Evolutionary conservation across 257 asterid species (phyloP).

Genomic region (Lantana camara): DNA sequence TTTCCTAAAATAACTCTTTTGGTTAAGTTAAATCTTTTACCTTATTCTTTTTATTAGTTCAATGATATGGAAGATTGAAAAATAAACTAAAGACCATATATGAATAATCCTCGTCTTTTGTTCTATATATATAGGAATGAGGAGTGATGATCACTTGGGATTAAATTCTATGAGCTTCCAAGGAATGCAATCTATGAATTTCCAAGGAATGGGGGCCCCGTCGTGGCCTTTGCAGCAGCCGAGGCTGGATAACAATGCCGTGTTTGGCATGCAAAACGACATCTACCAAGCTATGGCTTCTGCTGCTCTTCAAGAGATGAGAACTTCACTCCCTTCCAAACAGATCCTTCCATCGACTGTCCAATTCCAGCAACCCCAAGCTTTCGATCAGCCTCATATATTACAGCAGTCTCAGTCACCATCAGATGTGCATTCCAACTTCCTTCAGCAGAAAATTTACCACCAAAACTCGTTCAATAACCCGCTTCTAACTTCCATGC

Average conservation of each 20-base stretch:
- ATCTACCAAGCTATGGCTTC: constrained; percentile 52
- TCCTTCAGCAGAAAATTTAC: constrained; percentile 40
- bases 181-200: constrained; percentile 39
- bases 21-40: too few relatives aligned
- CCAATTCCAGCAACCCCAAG: constrained; percentile 45
- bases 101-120: too few relatives aligned
- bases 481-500: constrained; percentile 36
- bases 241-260: constrained; percentile 32
- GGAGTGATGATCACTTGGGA: constrained; percentile 41
- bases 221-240: constrained; percentile 49
- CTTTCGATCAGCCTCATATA: constrained; percentile 33
- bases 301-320: constrained; percentile 49
- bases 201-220: constrained; percentile 43
- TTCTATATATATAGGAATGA: constrained; percentile 34
- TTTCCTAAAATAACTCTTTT: too few relatives aligned
- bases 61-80: too few relatives aligned
- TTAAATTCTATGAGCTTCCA: constrained; percentile 29
- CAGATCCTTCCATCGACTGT: constrained; percentile 33
- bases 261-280: constrained; percentile 45
- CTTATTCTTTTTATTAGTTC: too few relatives aligned
- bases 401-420: constrained; percentile 37
- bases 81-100: too few relatives aligned
- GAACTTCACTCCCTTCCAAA: constrained; percentile 39
- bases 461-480: constrained; percentile 41
- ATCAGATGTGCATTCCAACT: constrained; percentile 29